Percentiles rank a stretch among this genome's conserved stretches.
Evolutionary conservation across 2,329 filamentous ascomycete genomes (phyloP).

Genomic region (Davidsoniella australis): DNA sequence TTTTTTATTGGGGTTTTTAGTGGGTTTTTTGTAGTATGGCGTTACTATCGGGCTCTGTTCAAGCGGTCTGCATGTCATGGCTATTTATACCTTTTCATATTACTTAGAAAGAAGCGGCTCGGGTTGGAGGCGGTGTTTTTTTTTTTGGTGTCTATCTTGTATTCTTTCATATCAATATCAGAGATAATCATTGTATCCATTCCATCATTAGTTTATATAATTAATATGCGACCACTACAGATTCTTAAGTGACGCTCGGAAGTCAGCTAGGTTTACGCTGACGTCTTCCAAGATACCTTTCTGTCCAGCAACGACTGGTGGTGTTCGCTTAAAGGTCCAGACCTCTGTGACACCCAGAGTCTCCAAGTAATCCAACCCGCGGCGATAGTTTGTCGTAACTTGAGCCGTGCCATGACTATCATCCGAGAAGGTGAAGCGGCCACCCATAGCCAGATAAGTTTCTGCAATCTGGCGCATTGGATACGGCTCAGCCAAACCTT

Average conservation of each 20-base stretch:
- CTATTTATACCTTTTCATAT: background rate
- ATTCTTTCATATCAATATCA: background rate
- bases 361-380: conserved; percentile 53
- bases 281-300: conserved; percentile 26
- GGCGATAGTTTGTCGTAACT: conserved; percentile 67
- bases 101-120: too few species aligned
- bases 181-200: background rate
- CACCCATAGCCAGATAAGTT: conserved; percentile 53
- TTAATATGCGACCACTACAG: background rate
- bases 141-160: background rate
- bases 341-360: conserved; percentile 46
- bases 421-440: conserved; percentile 80
- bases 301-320: conserved; percentile 15
- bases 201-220: background rate
- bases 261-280: conserved; percentile 25
- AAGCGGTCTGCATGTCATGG: background rate
- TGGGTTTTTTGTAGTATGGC: too few species aligned
- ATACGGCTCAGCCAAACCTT: conserved; percentile 83
- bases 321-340: conserved; percentile 33
- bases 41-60: too few species aligned
- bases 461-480: conserved; percentile 63
- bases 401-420: conserved; percentile 85
- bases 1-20: too few species aligned
- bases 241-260: conserved; percentile 19
- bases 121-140: background rate